Evolutionary conservation across 495 filamentous ascomycete species (phyloP), one percentile per base, ranked within the genome.

Genomic region (Hypoxylon crocopeplum): DNA sequence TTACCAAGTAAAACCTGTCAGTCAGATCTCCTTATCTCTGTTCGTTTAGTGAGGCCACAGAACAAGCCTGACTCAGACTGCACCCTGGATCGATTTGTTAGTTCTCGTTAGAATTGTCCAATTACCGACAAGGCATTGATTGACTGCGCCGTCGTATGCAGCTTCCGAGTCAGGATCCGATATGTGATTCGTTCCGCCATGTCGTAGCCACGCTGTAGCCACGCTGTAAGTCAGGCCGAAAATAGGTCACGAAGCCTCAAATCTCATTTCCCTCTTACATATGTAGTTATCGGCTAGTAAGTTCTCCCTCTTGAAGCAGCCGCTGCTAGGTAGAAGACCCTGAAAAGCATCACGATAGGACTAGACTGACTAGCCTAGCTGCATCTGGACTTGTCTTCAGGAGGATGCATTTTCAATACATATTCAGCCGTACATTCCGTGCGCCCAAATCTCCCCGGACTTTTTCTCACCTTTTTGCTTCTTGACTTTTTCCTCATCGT

Each of bases 371-470:
- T 45, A 39, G 41, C 37, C 42, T 51, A 56, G 59, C 59, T 51
- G 24, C 47, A 62, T 50, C 19, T 51, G 52, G 59, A 56, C 51
- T n/a, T n/a, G 20, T 20, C 33, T 21, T 29, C 41, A 36, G 47
- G 22, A 53, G 56, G 56, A 60, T 60, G 33, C 27, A 7, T 56
- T 56, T 62, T n/a, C 54, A 36, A 51, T 62, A 62, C 47, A 52
- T 62, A 62, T 56, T 56, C 52, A 48, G 50, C 57, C 44, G 49
- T 54, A 55, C n/a, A 20, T 24, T 34, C 58, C 45, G 30, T 42
- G 15, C 19, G 34, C 34, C 33, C 15, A 39, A 33, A 5, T 52
- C 33, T 25, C 15, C 22, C 40, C 12, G 20, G n/a, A 10, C 10
- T 10, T 39, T 51, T 51, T 36, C 24, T 25, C n/a, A n/a, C n/a